A percentile compares a stretch with the other conserved stretches of the same genome.
phyloP scores from a whole-genome alignment of 1,284 basidiomycete genomes.

The Puccinia horiana region DNA sequence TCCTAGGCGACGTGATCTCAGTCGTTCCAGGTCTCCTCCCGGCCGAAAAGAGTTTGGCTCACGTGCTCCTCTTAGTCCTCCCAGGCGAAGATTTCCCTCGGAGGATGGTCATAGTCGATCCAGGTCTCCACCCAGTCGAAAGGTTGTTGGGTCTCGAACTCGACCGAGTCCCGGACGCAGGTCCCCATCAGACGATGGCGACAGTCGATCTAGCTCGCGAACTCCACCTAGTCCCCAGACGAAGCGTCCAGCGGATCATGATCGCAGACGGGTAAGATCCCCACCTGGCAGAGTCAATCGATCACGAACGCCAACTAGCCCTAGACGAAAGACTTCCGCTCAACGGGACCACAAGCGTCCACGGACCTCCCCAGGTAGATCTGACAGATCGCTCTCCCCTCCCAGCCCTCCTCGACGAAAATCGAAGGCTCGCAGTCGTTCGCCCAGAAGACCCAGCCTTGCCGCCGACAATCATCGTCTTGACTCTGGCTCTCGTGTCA shows the following conservation, averaged over 20 bases:
- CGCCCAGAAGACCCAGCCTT: slow-evolving; percentile 9
- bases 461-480: neutral
- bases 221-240: neutral
- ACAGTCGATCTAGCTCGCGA: slow-evolving; percentile 7
- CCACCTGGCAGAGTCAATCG: neutral
- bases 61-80: neutral
- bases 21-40: slow-evolving; percentile 22
- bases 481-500: neutral
- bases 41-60: neutral
- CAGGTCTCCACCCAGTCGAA: neutral
- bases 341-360: neutral
- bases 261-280: neutral
- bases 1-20: neutral
- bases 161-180: neutral
- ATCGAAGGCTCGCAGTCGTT: neutral
- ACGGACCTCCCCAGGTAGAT: neutral
- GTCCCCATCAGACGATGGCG: neutral
- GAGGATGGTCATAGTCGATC: slow-evolving; percentile 5
- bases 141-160: neutral
- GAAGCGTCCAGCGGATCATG: neutral
- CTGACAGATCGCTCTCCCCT: neutral
- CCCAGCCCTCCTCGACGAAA: slow-evolving; percentile 15
- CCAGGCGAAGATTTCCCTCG: neutral
- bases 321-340: neutral
- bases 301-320: slow-evolving; percentile 3